Evolutionary conservation across 1,284 basidiomycete species (phyloP).

Genomic region (Meira miltonrushii): DNA sequence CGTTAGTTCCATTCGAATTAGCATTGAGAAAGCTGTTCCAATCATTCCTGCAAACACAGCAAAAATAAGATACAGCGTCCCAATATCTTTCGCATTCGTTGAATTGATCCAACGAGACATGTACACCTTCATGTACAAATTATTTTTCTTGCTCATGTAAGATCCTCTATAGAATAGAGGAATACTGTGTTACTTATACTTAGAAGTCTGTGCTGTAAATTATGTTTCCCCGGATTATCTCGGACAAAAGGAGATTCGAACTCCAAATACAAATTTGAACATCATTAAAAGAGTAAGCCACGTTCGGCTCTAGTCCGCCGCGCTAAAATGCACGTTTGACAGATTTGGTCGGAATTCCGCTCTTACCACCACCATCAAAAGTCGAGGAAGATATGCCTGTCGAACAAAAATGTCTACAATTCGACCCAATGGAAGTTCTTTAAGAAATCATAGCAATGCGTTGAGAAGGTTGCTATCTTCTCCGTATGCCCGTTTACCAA

Average conservation of each 20-base stretch:
- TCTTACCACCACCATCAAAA: too few species aligned
- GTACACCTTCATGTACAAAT: constrained; percentile 9
- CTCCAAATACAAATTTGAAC: constrained; percentile 19
- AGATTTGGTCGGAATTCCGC: too few species aligned
- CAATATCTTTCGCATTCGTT: constrained; percentile 29
- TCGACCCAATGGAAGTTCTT: too few species aligned
- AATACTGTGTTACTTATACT: background rate
- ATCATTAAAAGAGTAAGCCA: constrained; percentile 12
- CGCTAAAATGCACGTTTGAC: too few species aligned
- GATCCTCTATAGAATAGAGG: background rate
- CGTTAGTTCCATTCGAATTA: constrained; percentile 26
- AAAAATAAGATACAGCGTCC: constrained; percentile 20
- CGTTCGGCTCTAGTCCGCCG: too few species aligned
- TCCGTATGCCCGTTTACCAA: too few species aligned
- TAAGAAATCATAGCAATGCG: too few species aligned
- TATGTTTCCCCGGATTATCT: background rate
- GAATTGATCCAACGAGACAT: constrained; percentile 51
- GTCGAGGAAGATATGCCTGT: too few species aligned
- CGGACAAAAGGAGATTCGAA: constrained; percentile 28
- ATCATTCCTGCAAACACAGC: constrained; percentile 20
- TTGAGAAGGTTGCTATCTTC: too few species aligned
- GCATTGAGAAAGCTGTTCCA: constrained; percentile 18
- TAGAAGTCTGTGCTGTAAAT: background rate
- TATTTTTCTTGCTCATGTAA: background rate
- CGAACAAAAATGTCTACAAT: too few species aligned